phyloP scores from a whole-genome alignment of 2,329 filamentous ascomycete genomes.

The Fusarium sp. region DNA sequence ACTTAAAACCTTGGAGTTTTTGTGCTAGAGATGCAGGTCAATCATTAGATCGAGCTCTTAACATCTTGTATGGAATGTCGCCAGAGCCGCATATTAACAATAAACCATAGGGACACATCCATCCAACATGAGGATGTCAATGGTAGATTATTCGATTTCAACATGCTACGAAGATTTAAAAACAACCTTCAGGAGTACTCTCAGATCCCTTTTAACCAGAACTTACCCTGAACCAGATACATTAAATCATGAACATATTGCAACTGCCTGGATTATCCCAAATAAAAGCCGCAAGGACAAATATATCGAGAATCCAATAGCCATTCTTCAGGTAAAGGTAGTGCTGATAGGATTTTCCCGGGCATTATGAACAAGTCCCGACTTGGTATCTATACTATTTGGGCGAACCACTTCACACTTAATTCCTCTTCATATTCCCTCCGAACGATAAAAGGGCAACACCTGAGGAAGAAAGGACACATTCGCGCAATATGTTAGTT shows the following conservation, averaged over 20 bases:
- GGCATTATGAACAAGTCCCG: background rate
- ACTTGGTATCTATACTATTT: background rate
- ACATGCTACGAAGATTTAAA: background rate
- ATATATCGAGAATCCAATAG: background rate
- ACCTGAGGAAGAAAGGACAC: background rate
- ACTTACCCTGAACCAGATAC: background rate
- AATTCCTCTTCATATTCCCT: background rate
- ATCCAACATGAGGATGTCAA: background rate
- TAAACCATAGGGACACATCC: background rate
- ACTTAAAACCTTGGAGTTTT: no score
- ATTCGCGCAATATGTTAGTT: background rate
- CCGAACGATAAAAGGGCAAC: background rate
- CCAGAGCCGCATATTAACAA: background rate
- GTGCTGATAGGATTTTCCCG: no score
- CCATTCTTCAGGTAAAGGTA: background rate
- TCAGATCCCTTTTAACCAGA: background rate
- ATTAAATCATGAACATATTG: background rate
- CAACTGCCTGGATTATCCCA: background rate
- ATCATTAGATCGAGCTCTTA: no score
- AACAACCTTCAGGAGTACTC: background rate
- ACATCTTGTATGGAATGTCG: background rate
- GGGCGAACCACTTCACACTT: background rate
- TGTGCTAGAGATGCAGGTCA: no score
- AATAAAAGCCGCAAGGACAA: background rate
- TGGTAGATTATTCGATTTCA: background rate